Evolutionary conservation across 129 eudicot species (phyloP), one percentile per base, ranked within the genome.

Genomic region (Artemisia tridentata): DNA sequence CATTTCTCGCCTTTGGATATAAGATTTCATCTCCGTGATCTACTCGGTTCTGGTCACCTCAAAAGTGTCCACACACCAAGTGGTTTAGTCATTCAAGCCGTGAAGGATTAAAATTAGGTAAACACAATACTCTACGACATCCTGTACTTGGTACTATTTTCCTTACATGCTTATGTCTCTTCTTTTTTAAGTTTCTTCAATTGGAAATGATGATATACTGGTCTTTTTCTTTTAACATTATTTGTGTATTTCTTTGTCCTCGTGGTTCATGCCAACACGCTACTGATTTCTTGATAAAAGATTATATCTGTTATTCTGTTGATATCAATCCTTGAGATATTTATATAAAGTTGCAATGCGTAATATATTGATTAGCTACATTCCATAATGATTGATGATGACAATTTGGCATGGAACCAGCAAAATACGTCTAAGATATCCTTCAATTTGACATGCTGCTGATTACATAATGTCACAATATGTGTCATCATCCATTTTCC

Each of bases 1-100:
- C 86, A 91, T 52, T 58, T 85, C 60, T 93, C 99, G 74, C 89
- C 86, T 16, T 80, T 93, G 53, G 99, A 90, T 79, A 88, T 90
- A 73, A 85, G 99, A 88, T 93, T 93, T 84, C 99, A 93, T 81
- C 83, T 90, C 15, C 85, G 99, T 18, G 99, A 93, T 86, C 85
- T 93, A 15, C 86, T 93, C 46, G 99, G 99, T 62, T 90, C 91
- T 1, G 97, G 96, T 67, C 90, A 84, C 72, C 97, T 93, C 79
- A 90, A 84, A 77, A 82, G 89, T 13, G 58, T 76, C 70, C 82
- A 93, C 58, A 82, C 96, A 67, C 88, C 99, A 46, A 88, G 79
- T 80, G 99, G 99, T 46, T 68, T 93, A 80, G 86, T 93, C 73
- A 86, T 93, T 58, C 88, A 85, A 60, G 85, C 83, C 63, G 88